phyloP scores from a whole-genome alignment of 1,139 yeast genomes.

The Debaryomyces sp. region DNA sequence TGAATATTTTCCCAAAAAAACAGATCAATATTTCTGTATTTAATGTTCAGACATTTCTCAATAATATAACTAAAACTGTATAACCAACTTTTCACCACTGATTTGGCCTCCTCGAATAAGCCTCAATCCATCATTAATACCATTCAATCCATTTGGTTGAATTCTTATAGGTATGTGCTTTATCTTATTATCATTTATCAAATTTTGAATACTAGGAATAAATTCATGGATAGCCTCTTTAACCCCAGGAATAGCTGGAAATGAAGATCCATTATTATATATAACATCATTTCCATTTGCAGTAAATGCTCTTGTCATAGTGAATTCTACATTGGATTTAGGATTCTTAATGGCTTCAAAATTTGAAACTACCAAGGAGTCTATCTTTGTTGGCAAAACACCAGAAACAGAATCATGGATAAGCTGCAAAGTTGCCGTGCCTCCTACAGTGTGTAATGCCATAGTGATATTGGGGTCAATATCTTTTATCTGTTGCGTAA shows the following conservation, averaged over 20 bases:
- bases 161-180: background rate
- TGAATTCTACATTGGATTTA: background rate
- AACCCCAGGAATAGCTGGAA: background rate
- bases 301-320: background rate
- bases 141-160: background rate
- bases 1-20: too few relatives aligned
- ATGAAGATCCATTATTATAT: background rate
- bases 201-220: background rate
- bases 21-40: too few relatives aligned
- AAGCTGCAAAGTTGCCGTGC: background rate
- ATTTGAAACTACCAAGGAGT: background rate
- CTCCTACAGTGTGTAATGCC: slow-evolving; percentile 1
- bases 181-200: background rate
- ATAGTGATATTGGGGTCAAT: slow-evolving; percentile 5
- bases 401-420: background rate
- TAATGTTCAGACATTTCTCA: too few relatives aligned
- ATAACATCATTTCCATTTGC: background rate
- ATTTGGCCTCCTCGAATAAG: background rate
- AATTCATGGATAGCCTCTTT: background rate
- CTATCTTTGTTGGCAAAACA: background rate
- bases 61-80: too few relatives aligned
- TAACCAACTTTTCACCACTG: background rate
- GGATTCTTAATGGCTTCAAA: background rate
- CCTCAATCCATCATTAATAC: background rate
- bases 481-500: slow-evolving; percentile 44